Evolutionary conservation across 2,329 filamentous ascomycete genomes (phyloP).

Genomic region (Sclerotiophoma versabilis): DNA sequence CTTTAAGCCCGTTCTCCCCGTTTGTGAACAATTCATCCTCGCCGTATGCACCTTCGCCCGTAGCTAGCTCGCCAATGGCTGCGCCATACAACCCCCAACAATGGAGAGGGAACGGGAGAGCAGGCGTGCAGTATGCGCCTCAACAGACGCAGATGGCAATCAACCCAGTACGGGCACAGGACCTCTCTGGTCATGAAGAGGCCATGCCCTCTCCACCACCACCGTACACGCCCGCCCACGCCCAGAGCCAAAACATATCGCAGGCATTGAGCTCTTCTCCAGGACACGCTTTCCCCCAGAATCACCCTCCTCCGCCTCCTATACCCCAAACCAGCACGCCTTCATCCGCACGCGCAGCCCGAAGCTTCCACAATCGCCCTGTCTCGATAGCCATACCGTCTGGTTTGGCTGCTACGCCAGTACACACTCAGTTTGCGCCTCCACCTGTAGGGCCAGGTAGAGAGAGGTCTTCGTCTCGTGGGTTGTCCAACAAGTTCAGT

Average conservation of each 20-base stretch:
- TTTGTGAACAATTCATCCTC: conserved; percentile 42
- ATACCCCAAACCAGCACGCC: conserved; percentile 37
- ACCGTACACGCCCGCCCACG: conserved; percentile 55
- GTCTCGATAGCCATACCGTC: conserved; percentile 43
- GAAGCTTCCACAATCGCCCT: conserved; percentile 41
- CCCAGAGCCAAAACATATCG: conserved; percentile 46
- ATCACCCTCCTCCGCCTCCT: conserved; percentile 42
- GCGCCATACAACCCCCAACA: conserved; percentile 59
- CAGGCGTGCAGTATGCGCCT: conserved; percentile 48
- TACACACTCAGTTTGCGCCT: conserved; percentile 49
- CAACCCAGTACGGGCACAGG: conserved; percentile 42
- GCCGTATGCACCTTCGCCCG: conserved; percentile 43
- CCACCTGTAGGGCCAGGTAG: conserved; percentile 46
- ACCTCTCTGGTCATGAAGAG: conserved; percentile 58
- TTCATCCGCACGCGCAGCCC: conserved; percentile 39
- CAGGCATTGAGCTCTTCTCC: conserved; percentile 49
- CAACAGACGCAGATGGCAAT: conserved; percentile 42
- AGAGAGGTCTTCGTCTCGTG: conserved; percentile 49
- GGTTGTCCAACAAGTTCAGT: conserved; percentile 48
- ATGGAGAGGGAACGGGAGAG: conserved; percentile 53
- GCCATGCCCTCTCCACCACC: conserved; percentile 59
- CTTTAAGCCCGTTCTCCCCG: conserved; percentile 48
- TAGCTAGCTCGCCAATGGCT: conserved; percentile 46
- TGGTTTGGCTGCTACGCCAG: conserved; percentile 43
- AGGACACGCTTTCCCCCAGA: conserved; percentile 45